phyloP scores from a whole-genome alignment of 495 filamentous ascomycete genomes.

The Massariosphaeria phaeospora region DNA sequence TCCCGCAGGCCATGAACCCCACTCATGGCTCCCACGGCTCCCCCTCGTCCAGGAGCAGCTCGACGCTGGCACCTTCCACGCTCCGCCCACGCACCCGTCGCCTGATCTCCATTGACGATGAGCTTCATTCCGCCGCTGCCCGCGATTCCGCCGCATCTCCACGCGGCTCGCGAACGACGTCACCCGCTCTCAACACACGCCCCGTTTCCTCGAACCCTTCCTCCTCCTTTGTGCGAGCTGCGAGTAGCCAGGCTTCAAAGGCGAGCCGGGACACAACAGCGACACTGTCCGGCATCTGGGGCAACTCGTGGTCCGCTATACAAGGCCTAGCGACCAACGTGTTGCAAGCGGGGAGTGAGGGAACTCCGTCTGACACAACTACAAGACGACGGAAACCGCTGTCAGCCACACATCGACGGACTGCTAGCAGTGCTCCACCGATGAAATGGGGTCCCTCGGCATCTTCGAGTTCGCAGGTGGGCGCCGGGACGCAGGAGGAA shows the following conservation, averaged over 20 bases:
- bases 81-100: slow-evolving; percentile 38
- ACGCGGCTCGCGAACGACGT: slow-evolving; percentile 34
- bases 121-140: slow-evolving; percentile 21
- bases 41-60: slow-evolving; percentile 30
- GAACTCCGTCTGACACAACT: slow-evolving; percentile 34
- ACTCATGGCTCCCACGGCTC: slow-evolving; percentile 33
- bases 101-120: slow-evolving; percentile 42
- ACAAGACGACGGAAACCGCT: slow-evolving; percentile 45
- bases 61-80: slow-evolving; percentile 31
- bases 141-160: slow-evolving; percentile 32
- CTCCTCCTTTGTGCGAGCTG: slow-evolving; percentile 14
- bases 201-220: slow-evolving; percentile 12
- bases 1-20: slow-evolving; percentile 32
- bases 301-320: slow-evolving; percentile 42
- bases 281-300: slow-evolving; percentile 32
- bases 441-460: slow-evolving; percentile 54
- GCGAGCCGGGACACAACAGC: slow-evolving; percentile 4
- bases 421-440: slow-evolving; percentile 42
- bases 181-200: slow-evolving; percentile 36
- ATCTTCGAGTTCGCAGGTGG: slow-evolving; percentile 45
- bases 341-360: slow-evolving; percentile 39
- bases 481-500: slow-evolving; percentile 53
- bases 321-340: slow-evolving; percentile 44
- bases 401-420: slow-evolving; percentile 43
- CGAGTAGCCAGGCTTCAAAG: slow-evolving; percentile 12